Base-by-base conservation (phyloP, 148 eudicot genomes). In the Camellia lanceoleosa region DNA sequence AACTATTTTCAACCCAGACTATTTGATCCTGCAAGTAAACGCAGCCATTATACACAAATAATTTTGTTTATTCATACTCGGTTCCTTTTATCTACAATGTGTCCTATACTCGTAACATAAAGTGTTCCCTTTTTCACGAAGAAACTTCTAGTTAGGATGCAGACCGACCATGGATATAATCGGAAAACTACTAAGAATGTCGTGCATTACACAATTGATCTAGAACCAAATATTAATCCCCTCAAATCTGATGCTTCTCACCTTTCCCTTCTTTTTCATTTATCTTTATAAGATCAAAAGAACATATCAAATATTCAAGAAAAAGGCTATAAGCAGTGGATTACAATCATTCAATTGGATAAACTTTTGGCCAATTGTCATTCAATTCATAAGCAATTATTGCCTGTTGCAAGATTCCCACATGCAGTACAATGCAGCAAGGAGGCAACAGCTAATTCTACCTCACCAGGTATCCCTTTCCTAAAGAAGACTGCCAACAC, bases 271-370 rank as follows among this genome's bases (percentile, higher is more conserved):
- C 52, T 49, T 49, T 49, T 49, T 49, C 52, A 49, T 49, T 49
- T 2, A 49, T 49, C 4, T 7, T 49, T 49, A 49, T 49, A 49
- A 49, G 52, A 49, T 49, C 52, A 0, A 49, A 49, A 49, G 6
- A 49, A 49, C 52, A 49, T 49, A 4, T 49, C 52, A 49, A 0
- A 49, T 49, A 49, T 49, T 49, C 5, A 19, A 15, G 1, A 69
- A 7, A 69, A 69, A 69, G 43, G 72, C 52, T 38, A 51, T 49
- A 69, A 69, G 73, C 71, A 43, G 70, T 67, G 70, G 51, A 69
- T 7, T 44, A 44, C 73, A 43, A n/a, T 19, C 12, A 58, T 55
- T 74, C 44, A 74, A 74, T 58, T 43, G 47, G 52, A 44, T 42
- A 41, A 43, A 42, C n/a, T 42, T 42, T 5, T 43, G 16, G n/a